phyloP scores from a whole-genome alignment of 192 early-diverging fungal genomes.

The Linnemannia elongata region DNA sequence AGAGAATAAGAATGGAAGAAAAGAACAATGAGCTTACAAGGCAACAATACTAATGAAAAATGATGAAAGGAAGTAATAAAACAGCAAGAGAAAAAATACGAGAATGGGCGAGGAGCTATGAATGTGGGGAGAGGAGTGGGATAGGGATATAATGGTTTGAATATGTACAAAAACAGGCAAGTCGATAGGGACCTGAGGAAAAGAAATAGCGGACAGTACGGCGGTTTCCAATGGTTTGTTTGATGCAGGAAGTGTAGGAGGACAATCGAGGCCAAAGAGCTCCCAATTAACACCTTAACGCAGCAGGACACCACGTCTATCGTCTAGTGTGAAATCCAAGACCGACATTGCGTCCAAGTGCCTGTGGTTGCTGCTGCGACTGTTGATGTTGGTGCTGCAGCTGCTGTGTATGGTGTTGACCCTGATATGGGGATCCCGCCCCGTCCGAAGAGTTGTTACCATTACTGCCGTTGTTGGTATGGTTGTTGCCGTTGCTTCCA shows the following conservation, averaged over 20 bases:
- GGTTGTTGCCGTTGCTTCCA: constrained; percentile 21
- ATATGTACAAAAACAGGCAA: constrained; percentile 20
- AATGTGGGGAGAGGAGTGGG: neutral
- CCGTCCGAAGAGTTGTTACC: neutral
- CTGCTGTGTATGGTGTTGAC: constrained; percentile 9
- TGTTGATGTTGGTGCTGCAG: constrained; percentile 1
- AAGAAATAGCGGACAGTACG: neutral
- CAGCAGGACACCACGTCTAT: neutral
- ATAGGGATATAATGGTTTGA: neutral
- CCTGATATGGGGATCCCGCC: constrained; percentile 21
- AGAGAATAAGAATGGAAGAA: neutral
- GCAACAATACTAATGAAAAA: neutral
- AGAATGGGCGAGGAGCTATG: neutral
- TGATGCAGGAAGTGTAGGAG: neutral
- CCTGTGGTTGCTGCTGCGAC: neutral
- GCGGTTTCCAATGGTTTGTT: neutral
- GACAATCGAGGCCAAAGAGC: neutral
- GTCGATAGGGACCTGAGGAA: neutral
- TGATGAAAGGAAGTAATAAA: neutral
- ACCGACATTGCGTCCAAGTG: neutral
- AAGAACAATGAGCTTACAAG: constrained; percentile 2
- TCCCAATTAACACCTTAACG: neutral
- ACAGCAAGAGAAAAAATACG: constrained; percentile 2
- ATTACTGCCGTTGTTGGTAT: neutral
- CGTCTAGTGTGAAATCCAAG: constrained; percentile 6